phyloP scores from a whole-genome alignment of 208 protist genomes.

The Crithidia brevicula region DNA sequence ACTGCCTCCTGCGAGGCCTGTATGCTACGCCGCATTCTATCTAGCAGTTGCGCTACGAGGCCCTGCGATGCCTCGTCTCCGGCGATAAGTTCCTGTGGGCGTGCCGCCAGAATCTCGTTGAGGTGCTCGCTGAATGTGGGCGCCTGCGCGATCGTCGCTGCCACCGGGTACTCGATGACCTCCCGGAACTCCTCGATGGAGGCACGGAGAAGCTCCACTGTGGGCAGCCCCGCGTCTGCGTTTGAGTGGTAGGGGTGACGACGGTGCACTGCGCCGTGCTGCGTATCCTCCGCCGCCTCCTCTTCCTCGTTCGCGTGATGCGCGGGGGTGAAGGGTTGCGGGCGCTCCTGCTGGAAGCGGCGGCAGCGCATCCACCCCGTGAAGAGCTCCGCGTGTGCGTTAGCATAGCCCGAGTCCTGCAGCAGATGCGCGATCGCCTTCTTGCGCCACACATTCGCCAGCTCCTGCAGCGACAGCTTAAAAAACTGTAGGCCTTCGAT shows the following conservation, averaged over 20 bases:
- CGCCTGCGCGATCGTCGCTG: slow-evolving; percentile 35
- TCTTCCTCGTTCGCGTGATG: slow-evolving; percentile 11
- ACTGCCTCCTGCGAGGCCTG: slow-evolving; percentile 21
- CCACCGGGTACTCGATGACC: slow-evolving; percentile 64
- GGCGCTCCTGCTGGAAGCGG: slow-evolving; percentile 48
- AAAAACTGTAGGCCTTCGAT: slow-evolving; percentile 88
- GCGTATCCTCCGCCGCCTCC: not conserved
- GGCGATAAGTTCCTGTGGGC: slow-evolving; percentile 45
- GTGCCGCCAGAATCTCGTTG: slow-evolving; percentile 37
- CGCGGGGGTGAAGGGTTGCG: not conserved
- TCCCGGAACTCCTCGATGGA: slow-evolving; percentile 83
- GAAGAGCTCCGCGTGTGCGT: slow-evolving; percentile 48
- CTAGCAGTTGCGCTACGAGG: slow-evolving; percentile 43
- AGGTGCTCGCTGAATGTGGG: slow-evolving; percentile 66
- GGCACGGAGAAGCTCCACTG: slow-evolving; percentile 36
- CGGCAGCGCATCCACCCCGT: slow-evolving; percentile 50
- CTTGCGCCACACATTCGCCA: slow-evolving; percentile 93
- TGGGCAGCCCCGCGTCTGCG: slow-evolving; percentile 23
- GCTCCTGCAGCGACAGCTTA: slow-evolving; percentile 90
- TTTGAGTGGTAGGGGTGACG: too few species aligned
- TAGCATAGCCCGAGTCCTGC: slow-evolving; percentile 55
- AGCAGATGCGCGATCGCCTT: slow-evolving; percentile 76
- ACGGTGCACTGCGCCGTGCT: not conserved
- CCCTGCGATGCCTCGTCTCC: slow-evolving; percentile 38
- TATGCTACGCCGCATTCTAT: slow-evolving; percentile 40